A percentile compares a stretch with the other conserved stretches of the same genome.
Conservation (phyloP, 257 asterid species). For the Phtheirospermum japonicum region DNA sequence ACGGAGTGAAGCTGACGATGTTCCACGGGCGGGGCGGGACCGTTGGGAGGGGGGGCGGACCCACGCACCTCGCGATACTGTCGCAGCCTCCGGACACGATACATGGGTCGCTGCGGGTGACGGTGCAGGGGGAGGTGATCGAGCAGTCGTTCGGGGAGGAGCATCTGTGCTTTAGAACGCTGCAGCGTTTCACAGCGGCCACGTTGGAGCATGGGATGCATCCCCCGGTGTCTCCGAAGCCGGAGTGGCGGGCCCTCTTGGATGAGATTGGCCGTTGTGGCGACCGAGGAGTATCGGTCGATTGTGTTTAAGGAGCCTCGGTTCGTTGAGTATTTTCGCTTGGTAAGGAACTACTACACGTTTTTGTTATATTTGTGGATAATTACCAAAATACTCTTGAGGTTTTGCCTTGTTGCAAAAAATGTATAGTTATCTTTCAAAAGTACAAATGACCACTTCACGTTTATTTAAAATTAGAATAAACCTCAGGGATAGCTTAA, state of each 20-base stretch:
- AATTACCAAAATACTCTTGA: not conserved
- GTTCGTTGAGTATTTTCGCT: slow-evolving; percentile 55
- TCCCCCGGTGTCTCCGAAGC: slow-evolving; percentile 48
- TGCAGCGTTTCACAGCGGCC: slow-evolving; percentile 56
- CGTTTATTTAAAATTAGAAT: no score
- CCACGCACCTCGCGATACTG: slow-evolving; percentile 50
- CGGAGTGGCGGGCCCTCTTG: slow-evolving; percentile 49
- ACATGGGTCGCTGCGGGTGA: slow-evolving; percentile 53
- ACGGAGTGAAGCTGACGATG: slow-evolving; percentile 50
- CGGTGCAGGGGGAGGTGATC: slow-evolving; percentile 57
- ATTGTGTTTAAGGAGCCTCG: slow-evolving; percentile 52
- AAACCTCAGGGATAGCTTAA: no score
- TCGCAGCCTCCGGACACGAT: slow-evolving; percentile 57
- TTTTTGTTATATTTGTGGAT: not conserved
- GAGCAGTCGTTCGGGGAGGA: slow-evolving; percentile 52
- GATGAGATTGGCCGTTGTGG: slow-evolving; percentile 41
- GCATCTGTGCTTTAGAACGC: slow-evolving; percentile 51
- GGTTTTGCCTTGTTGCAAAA: no score
- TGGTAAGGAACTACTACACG: slow-evolving; percentile 32
- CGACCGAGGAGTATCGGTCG: slow-evolving; percentile 48
- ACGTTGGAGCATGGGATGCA: slow-evolving; percentile 52
- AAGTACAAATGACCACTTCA: no score
- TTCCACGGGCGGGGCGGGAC: slow-evolving; percentile 60
- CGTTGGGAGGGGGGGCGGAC: slow-evolving; percentile 55
- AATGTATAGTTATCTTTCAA: no score